Conservation (phyloP, 768 basidiomycete species). For the Serendipita sp. region DNA sequence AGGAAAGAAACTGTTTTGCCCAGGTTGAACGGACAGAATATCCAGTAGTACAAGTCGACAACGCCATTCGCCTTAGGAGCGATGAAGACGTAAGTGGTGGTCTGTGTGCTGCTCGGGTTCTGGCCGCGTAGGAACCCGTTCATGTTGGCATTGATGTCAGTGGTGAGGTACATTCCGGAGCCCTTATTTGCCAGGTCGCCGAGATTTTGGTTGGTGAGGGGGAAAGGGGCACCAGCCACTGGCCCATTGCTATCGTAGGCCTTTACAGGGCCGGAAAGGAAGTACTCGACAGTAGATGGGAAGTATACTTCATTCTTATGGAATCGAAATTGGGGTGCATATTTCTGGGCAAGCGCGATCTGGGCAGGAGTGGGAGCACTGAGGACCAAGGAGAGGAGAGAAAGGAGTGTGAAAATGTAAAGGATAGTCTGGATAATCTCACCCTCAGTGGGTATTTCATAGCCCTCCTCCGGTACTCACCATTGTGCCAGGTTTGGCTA, state of each 20-base stretch:
- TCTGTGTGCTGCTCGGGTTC: not conserved
- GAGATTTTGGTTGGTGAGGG: not conserved
- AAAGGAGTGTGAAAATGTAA: not conserved
- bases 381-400: not conserved
- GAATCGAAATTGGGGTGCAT: conserved; percentile 8
- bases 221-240: not conserved
- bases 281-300: conserved; percentile 8
- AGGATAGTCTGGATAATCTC: no score
- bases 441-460: no score
- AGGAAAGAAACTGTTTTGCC: conserved; percentile 7
- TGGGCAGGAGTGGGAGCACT: not conserved
- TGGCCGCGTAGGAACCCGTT: conserved; percentile 8
- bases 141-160: not conserved
- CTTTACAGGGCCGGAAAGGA: conserved; percentile 5
- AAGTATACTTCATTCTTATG: conserved; percentile 8
- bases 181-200: not conserved
- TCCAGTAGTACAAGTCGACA: conserved; percentile 9
- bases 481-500: no score
- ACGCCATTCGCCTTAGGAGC: conserved; percentile 10
- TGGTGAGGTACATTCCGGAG: conserved; percentile 2
- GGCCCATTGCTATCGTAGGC: not conserved
- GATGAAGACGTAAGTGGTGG: conserved; percentile 7
- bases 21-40: conserved; percentile 7
- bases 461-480: no score
- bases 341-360: conserved; percentile 7